A percentile compares a stretch with the other conserved stretches of the same genome.
These are phyloP conservation scores for Rhodotorula mucilaginosa DNA, from an alignment of 1,284 basidiomycete genomes.

Conservation along the genomic window DNA sequence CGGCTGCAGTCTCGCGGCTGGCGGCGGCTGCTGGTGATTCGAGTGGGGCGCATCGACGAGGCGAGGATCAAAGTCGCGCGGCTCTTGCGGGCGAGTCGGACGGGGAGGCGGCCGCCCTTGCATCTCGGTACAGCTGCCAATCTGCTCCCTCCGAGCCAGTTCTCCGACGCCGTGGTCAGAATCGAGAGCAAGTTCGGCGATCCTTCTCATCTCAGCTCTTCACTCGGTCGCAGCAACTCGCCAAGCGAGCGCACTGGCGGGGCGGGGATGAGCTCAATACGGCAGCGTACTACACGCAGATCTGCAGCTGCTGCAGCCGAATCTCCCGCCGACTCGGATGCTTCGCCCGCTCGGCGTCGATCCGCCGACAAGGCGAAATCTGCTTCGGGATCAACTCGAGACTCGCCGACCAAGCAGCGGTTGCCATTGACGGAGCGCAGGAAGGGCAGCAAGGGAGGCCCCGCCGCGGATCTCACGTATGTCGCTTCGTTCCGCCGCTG, in stretches of 20 bases:
- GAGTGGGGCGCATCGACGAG: slow-evolving; percentile 1
- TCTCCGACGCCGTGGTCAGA: too few species aligned
- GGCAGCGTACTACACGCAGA: background rate
- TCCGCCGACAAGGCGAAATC: background rate
- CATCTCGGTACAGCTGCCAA: background rate
- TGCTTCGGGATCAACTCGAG: background rate
- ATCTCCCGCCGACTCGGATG: background rate
- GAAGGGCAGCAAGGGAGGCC: background rate
- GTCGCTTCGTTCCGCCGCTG: background rate
- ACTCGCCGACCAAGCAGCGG: background rate
- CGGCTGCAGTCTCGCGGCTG: background rate
- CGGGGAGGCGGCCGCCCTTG: slow-evolving; percentile 4
- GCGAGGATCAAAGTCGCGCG: slow-evolving; percentile 19
- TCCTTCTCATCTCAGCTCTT: background rate
- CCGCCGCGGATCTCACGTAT: slow-evolving; percentile 1
- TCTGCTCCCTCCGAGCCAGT: background rate
- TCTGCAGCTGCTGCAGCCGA: background rate
- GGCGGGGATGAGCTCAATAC: slow-evolving; percentile 1
- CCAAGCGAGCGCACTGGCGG: too few species aligned
- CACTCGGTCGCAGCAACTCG: background rate
- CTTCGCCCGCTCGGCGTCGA: background rate
- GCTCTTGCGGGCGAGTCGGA: background rate
- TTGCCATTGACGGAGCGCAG: slow-evolving; percentile 19
- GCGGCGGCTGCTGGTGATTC: background rate
- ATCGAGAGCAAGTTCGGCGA: background rate